Percentiles rank a stretch among this genome's conserved stretches.
Evolutionary conservation across 805 yeast species (phyloP).

Genomic region (Sungouiella thailandica): DNA sequence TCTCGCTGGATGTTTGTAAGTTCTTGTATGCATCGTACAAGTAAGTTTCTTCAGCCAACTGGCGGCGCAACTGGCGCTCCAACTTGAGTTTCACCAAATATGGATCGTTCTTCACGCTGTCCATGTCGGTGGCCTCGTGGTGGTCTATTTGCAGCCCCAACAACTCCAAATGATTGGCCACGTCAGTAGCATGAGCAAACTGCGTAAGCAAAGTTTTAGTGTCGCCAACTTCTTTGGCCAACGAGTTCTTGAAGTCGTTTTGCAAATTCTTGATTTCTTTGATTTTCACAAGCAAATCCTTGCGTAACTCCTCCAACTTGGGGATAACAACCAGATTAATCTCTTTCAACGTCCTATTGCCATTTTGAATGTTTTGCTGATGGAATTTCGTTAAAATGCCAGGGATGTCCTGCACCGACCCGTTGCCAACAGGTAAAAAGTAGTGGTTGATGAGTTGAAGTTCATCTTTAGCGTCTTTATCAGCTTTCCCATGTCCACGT

Average conservation of each 20-base stretch:
- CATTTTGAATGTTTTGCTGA: constrained; percentile 33
- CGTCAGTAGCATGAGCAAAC: constrained; percentile 60
- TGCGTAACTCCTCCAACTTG: constrained; percentile 50
- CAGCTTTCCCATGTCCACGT: no score
- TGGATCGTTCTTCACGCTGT: constrained; percentile 65
- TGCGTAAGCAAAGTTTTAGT: constrained; percentile 37
- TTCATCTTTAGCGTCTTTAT: constrained; percentile 21
- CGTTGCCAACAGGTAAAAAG: constrained; percentile 74
- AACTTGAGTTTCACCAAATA: constrained; percentile 65
- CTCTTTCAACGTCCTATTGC: constrained; percentile 44
- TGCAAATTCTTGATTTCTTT: constrained; percentile 80
- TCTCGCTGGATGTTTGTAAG: constrained; percentile 81
- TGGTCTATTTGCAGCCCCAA: constrained; percentile 8
- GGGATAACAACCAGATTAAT: constrained; percentile 46
- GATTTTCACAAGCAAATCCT: constrained; percentile 78
- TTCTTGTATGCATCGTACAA: constrained; percentile 85
- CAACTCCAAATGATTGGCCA: constrained; percentile 42
- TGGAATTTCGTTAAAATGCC: constrained; percentile 52
- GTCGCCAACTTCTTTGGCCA: constrained; percentile 51
- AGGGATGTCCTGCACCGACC: constrained; percentile 81
- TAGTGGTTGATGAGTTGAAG: constrained; percentile 38
- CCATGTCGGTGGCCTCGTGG: constrained; percentile 11
- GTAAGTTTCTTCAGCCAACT: constrained; percentile 77
- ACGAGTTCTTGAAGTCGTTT: constrained; percentile 78
- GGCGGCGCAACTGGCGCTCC: constrained; percentile 74